Conservation (phyloP, 1,284 basidiomycete species). For the Apiotrichum porosum region DNA sequence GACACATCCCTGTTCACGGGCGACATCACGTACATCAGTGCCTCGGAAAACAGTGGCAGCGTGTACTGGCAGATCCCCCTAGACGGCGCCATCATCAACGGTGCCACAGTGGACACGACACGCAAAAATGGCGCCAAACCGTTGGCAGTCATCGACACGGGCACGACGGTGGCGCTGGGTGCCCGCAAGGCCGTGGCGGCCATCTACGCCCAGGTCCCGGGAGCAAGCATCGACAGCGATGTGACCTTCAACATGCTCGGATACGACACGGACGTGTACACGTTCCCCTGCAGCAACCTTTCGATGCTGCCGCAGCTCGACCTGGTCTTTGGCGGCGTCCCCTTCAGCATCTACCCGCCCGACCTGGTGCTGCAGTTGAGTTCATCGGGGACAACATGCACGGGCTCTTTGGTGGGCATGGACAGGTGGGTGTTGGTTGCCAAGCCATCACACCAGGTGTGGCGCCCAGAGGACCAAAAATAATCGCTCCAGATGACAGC, state of each 20-base stretch:
- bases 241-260: conserved; percentile 6
- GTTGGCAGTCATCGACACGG: conserved; percentile 19
- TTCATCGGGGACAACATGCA: not conserved
- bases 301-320: not conserved
- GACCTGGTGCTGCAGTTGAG: not conserved
- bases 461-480: too few species aligned
- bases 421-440: not conserved
- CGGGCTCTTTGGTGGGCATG: not conserved
- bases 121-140: not conserved
- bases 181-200: conserved; percentile 12
- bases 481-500: too few species aligned
- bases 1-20: conserved; percentile 66
- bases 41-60: not conserved
- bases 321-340: conserved; percentile 4
- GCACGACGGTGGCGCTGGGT: conserved; percentile 27
- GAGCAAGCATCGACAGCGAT: not conserved
- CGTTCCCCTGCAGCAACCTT: conserved; percentile 19
- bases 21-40: conserved; percentile 62
- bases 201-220: conserved; percentile 22
- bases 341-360: conserved; percentile 2
- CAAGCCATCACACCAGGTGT: too few species aligned
- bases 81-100: conserved; percentile 7
- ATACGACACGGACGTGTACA: conserved; percentile 7
- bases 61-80: conserved; percentile 4
- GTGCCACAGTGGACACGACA: not conserved